Percentiles rank a stretch among this genome's conserved stretches.
Conservation (phyloP, 1,284 basidiomycete genomes). For the Microbotryum violaceum region DNA sequence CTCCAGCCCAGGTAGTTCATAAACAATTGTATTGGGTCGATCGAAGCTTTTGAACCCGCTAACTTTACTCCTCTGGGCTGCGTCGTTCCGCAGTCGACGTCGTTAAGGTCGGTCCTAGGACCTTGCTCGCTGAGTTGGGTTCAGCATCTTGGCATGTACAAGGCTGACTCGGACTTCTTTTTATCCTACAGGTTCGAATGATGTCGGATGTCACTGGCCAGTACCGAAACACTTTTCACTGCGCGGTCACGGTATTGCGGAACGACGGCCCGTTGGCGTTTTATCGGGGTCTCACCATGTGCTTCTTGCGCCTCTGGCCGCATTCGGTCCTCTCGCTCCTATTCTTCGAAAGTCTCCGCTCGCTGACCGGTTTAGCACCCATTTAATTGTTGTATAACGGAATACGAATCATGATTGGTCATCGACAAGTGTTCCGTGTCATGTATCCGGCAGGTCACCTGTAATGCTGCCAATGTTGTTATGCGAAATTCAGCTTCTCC, state of each 20-base stretch:
- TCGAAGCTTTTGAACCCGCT: not conserved
- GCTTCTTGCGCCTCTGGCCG: conserved; percentile 34
- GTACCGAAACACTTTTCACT: conserved; percentile 29
- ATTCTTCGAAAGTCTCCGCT: conserved; percentile 32
- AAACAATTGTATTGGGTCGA: not conserved
- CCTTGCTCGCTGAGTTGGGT: not conserved
- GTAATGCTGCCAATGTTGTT: no score
- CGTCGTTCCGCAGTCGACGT: conserved; percentile 25
- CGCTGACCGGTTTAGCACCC: conserved; percentile 25
- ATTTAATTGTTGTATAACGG: conserved; percentile 8
- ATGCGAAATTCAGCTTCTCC: no score
- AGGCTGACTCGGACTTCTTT: not conserved
- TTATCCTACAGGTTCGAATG: conserved; percentile 19
- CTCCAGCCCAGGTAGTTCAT: conserved; percentile 28
- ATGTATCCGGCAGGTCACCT: no score
- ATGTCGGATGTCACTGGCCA: conserved; percentile 33
- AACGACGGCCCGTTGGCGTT: conserved; percentile 34
- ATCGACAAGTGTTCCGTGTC: no score
- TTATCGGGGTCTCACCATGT: conserved; percentile 33
- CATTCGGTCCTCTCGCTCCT: conserved; percentile 30
- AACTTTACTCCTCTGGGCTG: not conserved
- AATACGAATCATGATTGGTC: no score
- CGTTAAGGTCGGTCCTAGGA: conserved; percentile 28
- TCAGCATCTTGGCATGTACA: not conserved
- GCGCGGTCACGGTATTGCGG: conserved; percentile 26